A percentile compares a stretch with the other conserved stretches of the same genome.
Evolutionary conservation across 2,329 filamentous ascomycete species (phyloP).

Genomic region (Claviceps paspali): DNA sequence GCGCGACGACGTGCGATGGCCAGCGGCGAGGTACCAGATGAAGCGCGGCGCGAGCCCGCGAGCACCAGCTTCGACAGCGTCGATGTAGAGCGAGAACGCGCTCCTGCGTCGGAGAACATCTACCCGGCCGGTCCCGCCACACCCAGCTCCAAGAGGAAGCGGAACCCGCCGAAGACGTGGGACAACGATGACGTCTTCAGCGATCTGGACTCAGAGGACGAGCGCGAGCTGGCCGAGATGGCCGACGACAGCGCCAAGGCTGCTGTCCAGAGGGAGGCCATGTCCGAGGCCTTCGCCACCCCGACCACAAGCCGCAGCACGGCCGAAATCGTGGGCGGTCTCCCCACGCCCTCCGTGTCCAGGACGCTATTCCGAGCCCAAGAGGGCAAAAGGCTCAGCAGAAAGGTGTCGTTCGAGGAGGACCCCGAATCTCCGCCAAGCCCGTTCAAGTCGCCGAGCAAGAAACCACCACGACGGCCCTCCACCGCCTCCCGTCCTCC

Average conservation of each 20-base stretch:
- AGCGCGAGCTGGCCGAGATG: constrained; percentile 20
- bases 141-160: constrained; percentile 15
- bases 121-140: constrained; percentile 1
- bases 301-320: constrained; percentile 11
- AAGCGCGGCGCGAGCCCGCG: neutral
- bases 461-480: neutral
- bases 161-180: constrained; percentile 11
- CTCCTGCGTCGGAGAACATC: neutral
- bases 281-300: constrained; percentile 11
- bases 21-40: neutral
- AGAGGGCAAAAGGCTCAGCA: constrained; percentile 17
- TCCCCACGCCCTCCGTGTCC: constrained; percentile 21
- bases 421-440: constrained; percentile 1
- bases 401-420: constrained; percentile 18
- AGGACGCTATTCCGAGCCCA: constrained; percentile 20
- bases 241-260: constrained; percentile 20
- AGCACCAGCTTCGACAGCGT: neutral
- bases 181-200: constrained; percentile 16
- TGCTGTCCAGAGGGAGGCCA: constrained; percentile 3
- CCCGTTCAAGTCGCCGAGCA: neutral
- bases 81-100: neutral
- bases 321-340: constrained; percentile 10
- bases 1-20: constrained; percentile 4
- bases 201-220: constrained; percentile 24
- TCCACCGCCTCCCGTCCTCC: neutral